Evolutionary conservation across 2,329 filamentous ascomycete species (phyloP).

Genomic region (Neofusicoccum laricinum): DNA sequence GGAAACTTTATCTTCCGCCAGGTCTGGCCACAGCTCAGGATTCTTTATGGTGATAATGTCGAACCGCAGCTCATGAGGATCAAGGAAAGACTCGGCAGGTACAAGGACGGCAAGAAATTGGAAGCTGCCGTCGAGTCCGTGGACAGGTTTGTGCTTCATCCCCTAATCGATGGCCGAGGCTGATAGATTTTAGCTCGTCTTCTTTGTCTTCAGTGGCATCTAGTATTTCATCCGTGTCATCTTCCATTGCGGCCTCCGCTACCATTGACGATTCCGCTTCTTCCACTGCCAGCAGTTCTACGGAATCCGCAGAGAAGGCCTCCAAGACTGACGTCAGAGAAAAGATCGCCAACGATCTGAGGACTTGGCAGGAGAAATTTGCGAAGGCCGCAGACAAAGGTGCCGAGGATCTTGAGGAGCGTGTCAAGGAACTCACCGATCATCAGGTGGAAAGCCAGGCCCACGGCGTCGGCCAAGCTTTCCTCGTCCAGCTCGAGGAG

Average conservation of each 20-base stretch:
- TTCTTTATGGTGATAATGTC: conserved; percentile 85
- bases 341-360: conserved; percentile 72
- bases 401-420: conserved; percentile 62
- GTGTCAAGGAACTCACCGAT: conserved; percentile 68
- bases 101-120: conserved; percentile 63
- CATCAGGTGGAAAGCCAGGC: conserved; percentile 66
- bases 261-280: conserved; percentile 22
- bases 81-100: conserved; percentile 79
- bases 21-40: conserved; percentile 76
- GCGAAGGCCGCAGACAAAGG: conserved; percentile 81
- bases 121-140: conserved; percentile 57
- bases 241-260: conserved; percentile 24
- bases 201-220: conserved; percentile 22
- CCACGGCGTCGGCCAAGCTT: conserved; percentile 61
- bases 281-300: conserved; percentile 26
- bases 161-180: conserved; percentile 10
- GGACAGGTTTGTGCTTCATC: conserved; percentile 30
- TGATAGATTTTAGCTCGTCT: conserved; percentile 19
- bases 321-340: conserved; percentile 53
- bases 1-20: conserved; percentile 70
- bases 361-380: conserved; percentile 86
- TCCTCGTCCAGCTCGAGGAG: conserved; percentile 67
- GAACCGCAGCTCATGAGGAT: conserved; percentile 94
- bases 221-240: conserved; percentile 1
- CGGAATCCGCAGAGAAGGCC: conserved; percentile 19